Conservation (phyloP, 1,284 basidiomycete species). For the Puccinia novopanici region DNA sequence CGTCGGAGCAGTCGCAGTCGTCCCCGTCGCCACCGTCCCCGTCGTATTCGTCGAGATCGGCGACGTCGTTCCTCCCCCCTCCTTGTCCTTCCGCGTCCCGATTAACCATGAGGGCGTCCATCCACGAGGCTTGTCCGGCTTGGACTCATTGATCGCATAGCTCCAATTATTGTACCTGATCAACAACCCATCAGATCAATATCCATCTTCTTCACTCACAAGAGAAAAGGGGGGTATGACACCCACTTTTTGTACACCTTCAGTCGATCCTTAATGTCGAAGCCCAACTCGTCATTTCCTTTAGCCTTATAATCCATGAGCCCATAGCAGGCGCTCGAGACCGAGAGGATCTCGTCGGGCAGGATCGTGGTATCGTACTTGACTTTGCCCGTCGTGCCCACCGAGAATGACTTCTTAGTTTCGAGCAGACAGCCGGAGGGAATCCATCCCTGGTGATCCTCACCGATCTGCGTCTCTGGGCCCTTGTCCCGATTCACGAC, state of each 20-base stretch:
- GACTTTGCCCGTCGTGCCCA: constrained; percentile 56
- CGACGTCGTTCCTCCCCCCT: not conserved
- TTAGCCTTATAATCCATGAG: constrained; percentile 92
- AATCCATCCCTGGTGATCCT: constrained; percentile 65
- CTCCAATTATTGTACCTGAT: constrained; percentile 96
- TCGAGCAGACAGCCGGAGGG: constrained; percentile 81
- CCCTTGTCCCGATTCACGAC: constrained; percentile 81
- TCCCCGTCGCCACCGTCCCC: not conserved
- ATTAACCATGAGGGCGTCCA: constrained; percentile 58
- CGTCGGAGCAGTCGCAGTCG: too few species aligned
- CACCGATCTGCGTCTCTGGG: constrained; percentile 77
- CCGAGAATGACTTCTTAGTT: constrained; percentile 71
- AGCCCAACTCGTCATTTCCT: constrained; percentile 76
- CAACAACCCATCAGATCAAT: too few species aligned
- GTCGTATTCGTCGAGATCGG: not conserved
- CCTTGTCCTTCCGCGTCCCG: constrained; percentile 10
- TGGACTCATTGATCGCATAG: constrained; percentile 63
- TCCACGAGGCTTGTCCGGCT: constrained; percentile 54
- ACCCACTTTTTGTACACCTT: constrained; percentile 92
- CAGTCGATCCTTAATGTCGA: constrained; percentile 80
- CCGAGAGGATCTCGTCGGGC: constrained; percentile 83
- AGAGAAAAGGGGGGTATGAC: too few species aligned
- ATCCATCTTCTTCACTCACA: too few species aligned
- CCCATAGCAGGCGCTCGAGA: constrained; percentile 88
- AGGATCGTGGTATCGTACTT: constrained; percentile 68